Percentiles rank a stretch among this genome's conserved stretches.
Evolutionary conservation across 2,329 filamentous ascomycete genomes (phyloP).

Genomic region (Ophiocordyceps robertsii): DNA sequence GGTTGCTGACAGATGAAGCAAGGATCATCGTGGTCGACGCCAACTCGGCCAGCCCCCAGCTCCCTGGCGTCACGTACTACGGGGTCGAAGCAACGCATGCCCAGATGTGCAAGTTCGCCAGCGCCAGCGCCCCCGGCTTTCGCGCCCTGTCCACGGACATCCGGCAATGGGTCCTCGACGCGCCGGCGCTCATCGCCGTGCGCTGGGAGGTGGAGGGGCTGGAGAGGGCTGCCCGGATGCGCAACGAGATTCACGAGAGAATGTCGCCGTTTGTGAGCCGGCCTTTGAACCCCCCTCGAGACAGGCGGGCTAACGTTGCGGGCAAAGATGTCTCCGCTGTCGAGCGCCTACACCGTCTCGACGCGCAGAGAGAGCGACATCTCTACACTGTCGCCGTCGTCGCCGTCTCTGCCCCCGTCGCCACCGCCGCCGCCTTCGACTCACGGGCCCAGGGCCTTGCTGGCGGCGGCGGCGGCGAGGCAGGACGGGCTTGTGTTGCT

Average conservation of each 20-base stretch:
- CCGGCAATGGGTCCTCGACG: constrained; percentile 37
- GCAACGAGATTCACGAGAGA: constrained; percentile 31
- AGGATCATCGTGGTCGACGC: constrained; percentile 53
- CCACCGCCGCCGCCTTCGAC: neutral
- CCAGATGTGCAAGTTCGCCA: constrained; percentile 59
- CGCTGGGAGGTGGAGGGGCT: constrained; percentile 50
- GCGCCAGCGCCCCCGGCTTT: constrained; percentile 52
- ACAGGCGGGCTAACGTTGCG: neutral
- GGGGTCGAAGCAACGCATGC: constrained; percentile 64
- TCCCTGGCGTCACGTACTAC: constrained; percentile 58
- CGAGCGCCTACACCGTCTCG: neutral
- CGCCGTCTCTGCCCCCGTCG: neutral
- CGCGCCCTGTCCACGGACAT: constrained; percentile 34
- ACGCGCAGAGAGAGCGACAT: neutral
- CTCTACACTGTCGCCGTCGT: neutral
- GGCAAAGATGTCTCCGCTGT: neutral
- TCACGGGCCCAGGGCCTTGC: neutral
- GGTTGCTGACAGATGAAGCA: constrained; percentile 5
- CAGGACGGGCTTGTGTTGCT: neutral
- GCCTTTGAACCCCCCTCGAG: neutral
- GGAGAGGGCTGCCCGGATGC: constrained; percentile 29
- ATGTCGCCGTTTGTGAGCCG: constrained; percentile 16
- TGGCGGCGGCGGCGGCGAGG: neutral
- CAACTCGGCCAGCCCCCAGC: constrained; percentile 52
- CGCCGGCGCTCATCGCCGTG: constrained; percentile 36